phyloP scores from a whole-genome alignment of 2,329 filamentous ascomycete species.

The Botrytis paeoniae region DNA sequence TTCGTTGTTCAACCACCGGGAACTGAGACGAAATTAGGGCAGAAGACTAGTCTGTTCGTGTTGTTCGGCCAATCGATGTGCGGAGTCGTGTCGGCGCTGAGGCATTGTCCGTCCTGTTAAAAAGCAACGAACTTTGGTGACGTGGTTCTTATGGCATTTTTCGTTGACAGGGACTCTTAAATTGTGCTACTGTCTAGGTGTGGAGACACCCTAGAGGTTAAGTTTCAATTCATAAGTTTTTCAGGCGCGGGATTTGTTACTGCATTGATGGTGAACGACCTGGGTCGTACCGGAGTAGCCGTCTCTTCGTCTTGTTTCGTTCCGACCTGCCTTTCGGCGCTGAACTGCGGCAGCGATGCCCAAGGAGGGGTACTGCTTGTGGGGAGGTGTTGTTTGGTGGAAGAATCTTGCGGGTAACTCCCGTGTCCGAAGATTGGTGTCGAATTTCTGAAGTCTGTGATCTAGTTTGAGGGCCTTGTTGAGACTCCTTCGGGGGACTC shows the following conservation, averaged over 20 bases:
- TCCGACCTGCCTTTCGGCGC: background rate
- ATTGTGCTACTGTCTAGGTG: slow-evolving; percentile 8
- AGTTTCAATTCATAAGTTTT: slow-evolving; percentile 8
- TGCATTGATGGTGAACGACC: slow-evolving; percentile 13
- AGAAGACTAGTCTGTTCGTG: slow-evolving; percentile 10
- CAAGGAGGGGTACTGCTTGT: slow-evolving; percentile 3
- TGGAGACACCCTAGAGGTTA: slow-evolving; percentile 6
- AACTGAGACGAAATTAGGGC: slow-evolving; percentile 16
- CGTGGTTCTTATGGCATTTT: slow-evolving; percentile 13
- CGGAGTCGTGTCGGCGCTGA: slow-evolving; percentile 15
- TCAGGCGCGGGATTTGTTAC: slow-evolving; percentile 7
- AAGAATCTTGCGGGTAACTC: slow-evolving; percentile 13
- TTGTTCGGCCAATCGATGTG: slow-evolving; percentile 11
- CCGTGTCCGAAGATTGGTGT: slow-evolving; percentile 3
- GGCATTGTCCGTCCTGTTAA: slow-evolving; percentile 15
- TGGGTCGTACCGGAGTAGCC: slow-evolving; percentile 10
- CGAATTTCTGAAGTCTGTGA: background rate
- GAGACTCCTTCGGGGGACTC: slow-evolving; percentile 5
- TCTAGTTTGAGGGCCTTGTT: slow-evolving; percentile 10
- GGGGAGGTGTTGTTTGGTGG: background rate
- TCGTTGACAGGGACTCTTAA: slow-evolving; percentile 2
- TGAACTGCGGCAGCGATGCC: slow-evolving; percentile 14
- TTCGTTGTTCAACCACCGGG: slow-evolving; percentile 11
- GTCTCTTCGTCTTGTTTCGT: slow-evolving; percentile 15
- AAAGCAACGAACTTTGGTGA: slow-evolving; percentile 7